phyloP scores from a whole-genome alignment of 2,329 filamentous ascomycete species.

The Bisporella sp. region DNA sequence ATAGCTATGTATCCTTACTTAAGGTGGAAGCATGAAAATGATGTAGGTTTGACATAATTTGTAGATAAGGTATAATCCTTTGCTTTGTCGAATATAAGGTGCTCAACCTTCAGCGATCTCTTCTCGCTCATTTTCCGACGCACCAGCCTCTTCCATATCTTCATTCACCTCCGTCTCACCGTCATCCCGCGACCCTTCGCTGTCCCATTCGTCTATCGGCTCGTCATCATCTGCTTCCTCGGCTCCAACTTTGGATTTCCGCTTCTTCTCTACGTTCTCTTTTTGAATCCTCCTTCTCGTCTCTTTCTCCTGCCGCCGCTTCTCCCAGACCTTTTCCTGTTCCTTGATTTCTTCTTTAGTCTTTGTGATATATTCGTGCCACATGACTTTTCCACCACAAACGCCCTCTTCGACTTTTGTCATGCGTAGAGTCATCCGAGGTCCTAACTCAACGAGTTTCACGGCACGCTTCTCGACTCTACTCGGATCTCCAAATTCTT shows the following conservation, averaged over 20 bases:
- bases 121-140: slow-evolving; percentile 27
- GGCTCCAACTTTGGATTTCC: slow-evolving; percentile 45
- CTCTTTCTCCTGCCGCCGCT: slow-evolving; percentile 73
- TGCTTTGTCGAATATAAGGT: too few relatives aligned
- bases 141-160: slow-evolving; percentile 24
- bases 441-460: slow-evolving; percentile 87
- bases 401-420: slow-evolving; percentile 96
- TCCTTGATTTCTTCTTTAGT: slow-evolving; percentile 67
- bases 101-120: slow-evolving; percentile 26
- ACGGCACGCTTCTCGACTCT: slow-evolving; percentile 70
- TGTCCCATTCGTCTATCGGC: slow-evolving; percentile 36
- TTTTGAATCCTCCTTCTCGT: slow-evolving; percentile 74
- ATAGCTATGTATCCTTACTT: too few relatives aligned
- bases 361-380: slow-evolving; percentile 94
- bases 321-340: slow-evolving; percentile 77
- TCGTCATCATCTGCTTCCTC: slow-evolving; percentile 43
- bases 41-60: too few relatives aligned
- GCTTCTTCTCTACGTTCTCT: slow-evolving; percentile 86
- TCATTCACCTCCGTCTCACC: slow-evolving; percentile 27
- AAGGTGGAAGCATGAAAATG: too few relatives aligned
- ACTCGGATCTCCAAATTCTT: slow-evolving; percentile 31
- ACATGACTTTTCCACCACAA: slow-evolving; percentile 86
- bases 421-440: slow-evolving; percentile 79
- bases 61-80: too few relatives aligned
- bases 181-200: slow-evolving; percentile 28